Conservation (phyloP, 2,329 filamentous ascomycete genomes). For the Trichophyton mentagrophytes region DNA sequence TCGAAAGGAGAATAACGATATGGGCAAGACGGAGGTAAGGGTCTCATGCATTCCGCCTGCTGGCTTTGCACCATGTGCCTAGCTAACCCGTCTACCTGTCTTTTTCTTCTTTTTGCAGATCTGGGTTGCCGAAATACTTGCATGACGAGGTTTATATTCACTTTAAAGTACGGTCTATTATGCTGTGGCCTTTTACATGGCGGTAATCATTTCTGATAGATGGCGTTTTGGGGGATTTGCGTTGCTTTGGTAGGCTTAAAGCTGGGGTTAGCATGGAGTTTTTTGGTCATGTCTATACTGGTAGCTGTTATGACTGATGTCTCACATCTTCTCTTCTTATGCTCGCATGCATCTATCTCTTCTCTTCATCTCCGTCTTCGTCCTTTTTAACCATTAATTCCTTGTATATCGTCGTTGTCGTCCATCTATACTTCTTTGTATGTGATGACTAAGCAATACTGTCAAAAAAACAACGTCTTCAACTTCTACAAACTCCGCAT, state of each 20-base stretch:
- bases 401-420: not conserved
- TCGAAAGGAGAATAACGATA: conserved; percentile 60
- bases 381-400: not conserved
- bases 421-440: not conserved
- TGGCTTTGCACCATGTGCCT: not conserved
- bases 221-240: not conserved
- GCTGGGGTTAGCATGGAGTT: conserved; percentile 3
- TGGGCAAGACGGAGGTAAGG: conserved; percentile 91
- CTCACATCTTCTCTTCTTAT: not conserved
- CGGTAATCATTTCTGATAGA: not conserved
- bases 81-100: not conserved
- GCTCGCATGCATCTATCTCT: not conserved
- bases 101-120: not conserved
- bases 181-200: too few relatives aligned
- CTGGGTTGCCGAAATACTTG: not conserved
- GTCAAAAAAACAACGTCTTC: too few relatives aligned
- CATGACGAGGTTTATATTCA: not conserved
- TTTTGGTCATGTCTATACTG: not conserved
- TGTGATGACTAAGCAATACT: not conserved
- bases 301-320: not conserved
- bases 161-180: too few relatives aligned
- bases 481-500: too few relatives aligned
- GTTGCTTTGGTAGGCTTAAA: not conserved
- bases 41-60: conserved; percentile 6
- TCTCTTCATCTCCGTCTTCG: not conserved